These are phyloP conservation scores for Fusarium staphyleae DNA, from an alignment of 2,329 filamentous ascomycete species.

Conservation along the genomic window DNA sequence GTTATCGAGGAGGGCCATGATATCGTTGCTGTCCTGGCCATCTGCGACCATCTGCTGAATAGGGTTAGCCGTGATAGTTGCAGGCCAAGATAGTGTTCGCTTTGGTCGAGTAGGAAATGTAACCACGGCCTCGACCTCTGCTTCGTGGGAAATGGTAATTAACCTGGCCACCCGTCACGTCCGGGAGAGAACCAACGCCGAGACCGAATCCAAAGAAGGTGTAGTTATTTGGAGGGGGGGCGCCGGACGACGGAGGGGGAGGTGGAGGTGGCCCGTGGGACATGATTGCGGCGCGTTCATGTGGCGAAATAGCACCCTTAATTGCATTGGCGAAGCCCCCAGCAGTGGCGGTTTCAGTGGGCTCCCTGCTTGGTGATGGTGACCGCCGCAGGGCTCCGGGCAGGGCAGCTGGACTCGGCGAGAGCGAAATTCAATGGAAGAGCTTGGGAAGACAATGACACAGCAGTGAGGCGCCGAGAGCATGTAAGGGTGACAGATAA, in stretches of 20 bases:
- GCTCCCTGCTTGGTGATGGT: conserved; percentile 10
- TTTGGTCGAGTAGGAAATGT: conserved; percentile 7
- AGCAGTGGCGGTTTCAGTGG: conserved; percentile 19
- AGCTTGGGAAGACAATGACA: conserved; percentile 12
- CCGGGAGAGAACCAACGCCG: conserved; percentile 40
- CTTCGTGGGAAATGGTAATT: conserved; percentile 24
- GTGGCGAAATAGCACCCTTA: conserved; percentile 32
- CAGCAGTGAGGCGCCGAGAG: neutral
- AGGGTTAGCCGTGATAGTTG: conserved; percentile 30
- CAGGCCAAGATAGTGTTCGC: conserved; percentile 28
- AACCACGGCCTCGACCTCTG: conserved; percentile 14
- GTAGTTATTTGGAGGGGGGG: conserved; percentile 31
- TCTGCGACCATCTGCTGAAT: conserved; percentile 38
- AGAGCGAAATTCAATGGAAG: neutral
- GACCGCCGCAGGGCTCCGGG: conserved; percentile 13
- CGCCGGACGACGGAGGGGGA: conserved; percentile 42
- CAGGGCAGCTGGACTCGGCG: conserved; percentile 2
- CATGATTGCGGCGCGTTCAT: conserved; percentile 43
- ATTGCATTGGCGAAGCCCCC: conserved; percentile 42
- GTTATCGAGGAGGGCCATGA: conserved; percentile 56
- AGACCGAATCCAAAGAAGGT: conserved; percentile 49
- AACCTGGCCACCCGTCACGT: conserved; percentile 40
- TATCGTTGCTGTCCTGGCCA: conserved; percentile 46
- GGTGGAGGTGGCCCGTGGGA: conserved; percentile 46
- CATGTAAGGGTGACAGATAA: conserved; percentile 1